Base-by-base conservation (phyloP, 176 grass and related monocot species). In the Eremochloa ophiuroides region DNA sequence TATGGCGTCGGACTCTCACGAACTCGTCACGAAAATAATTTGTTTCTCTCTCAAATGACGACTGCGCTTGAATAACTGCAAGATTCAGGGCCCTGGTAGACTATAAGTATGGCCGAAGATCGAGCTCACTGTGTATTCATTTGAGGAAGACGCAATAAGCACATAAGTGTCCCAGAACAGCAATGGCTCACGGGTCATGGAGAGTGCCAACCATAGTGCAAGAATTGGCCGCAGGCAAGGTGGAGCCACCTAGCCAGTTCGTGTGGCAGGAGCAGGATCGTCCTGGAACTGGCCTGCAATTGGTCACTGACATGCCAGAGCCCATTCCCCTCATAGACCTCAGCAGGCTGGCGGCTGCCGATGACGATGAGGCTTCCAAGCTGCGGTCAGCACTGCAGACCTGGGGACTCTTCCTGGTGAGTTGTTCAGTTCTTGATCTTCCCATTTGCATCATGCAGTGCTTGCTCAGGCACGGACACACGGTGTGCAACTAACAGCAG, bases 361-460 rank as follows among this genome's bases (percentile, higher is more conserved):
- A 77, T 27, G 91, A 90, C 28, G 74, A 77, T 27, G 91, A 90
- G 82, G 62, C 44, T 10, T 69, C 44, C 42, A 91, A 91, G 83
- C 88, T 90, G 39, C 41, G 58, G 16, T 27, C 74, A 1, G 88
- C 70, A 10, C 73, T 90, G 8, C 41, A 68, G 68, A 80, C n/a
- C 51, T 93, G 88, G 91, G 91, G 91, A 3, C 42, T 93, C 22
- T 83, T 87, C 71, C 33, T 74, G 75, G 63, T 91, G 38, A 64
- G 68, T 3, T 33, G 11, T 67, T 76, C 60, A 28, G 35, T 43
- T 27, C 10, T 40, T 40, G n/a, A 13, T n/a, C 38, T 26, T 69
- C 40, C n/a, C 39, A 25, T 27, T 44, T 44, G n/a, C 13, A 44
- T 71, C 68, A 27, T 43, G 68, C 6, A 16, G 13, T 63, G 61